Evolutionary conservation across 1,139 yeast species (phyloP), one percentile per base, ranked within the genome.

Genomic region (Meyerozyma guilliermondii): DNA sequence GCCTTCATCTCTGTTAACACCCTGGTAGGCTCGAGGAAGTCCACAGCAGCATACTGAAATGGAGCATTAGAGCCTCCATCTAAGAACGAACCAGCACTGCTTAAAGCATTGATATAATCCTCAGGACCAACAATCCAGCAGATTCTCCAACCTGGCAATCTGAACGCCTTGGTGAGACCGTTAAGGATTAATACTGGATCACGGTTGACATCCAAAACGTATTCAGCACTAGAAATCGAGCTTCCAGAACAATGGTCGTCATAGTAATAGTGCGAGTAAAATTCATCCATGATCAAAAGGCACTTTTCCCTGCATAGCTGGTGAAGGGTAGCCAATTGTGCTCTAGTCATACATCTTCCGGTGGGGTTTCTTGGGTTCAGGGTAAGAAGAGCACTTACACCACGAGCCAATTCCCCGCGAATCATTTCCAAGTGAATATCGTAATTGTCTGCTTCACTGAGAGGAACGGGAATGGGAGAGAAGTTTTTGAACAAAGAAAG

Each of bases 41-140:
- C 79, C 26, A 80, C 65, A 0, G 85, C 84, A 27, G 81, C 83
- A 52, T 72, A 75, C 55, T 81, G 87, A 66, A 80, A 78, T 1
- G 85, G 84, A 20, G 80, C 78, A 54, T 80, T 80, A 22, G 82
- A 69, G 14, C 87, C 87, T 44, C 87, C 87, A 50, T 80, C 87
- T 49, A 80, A 63, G 51, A 68, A 80, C 1, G 85, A 79, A 0
- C 86, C 87, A 2, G 84, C 83, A 38, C 82, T 76, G 41, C 81
- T 71, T 50, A 80, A 67, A 3, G 83, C 79, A 43, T 65, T 67
- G 51, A 80, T 76, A 54, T 80, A 80, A 42, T 77, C 79, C 55
- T 79, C 83, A 13, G 87, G 87, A 0, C 87, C 87, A 46, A 80
- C 63, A 45, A 80, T 68, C 87, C 87, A 80, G 53, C 85, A 80